Base-by-base conservation (phyloP, 176 grass and related monocot species). In the Elaeis guineensis region DNA sequence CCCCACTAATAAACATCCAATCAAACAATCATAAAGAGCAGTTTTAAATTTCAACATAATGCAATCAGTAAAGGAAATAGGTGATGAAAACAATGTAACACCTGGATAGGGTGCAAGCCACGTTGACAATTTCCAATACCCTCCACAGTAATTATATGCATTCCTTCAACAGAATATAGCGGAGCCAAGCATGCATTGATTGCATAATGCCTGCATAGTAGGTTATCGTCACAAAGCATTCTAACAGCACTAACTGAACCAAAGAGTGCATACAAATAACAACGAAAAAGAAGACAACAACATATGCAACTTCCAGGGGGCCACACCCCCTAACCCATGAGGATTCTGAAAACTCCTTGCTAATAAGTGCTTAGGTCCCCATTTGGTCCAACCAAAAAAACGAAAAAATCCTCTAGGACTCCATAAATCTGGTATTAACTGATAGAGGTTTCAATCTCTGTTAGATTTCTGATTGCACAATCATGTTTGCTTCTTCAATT, bases 71-170 rank as follows among this genome's bases (percentile, higher is more conserved):
- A 76, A 61, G 55, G 49, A 81, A 69, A 63, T 64, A 29, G 71
- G 22, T 39, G 65, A 19, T 48, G 39, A 71, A 32, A 65, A 71
- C 19, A 14, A 62, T 69, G 17, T 17, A 63, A 75, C 65, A 96
- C 92, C 86, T 96, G 92, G 63, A 96, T 75, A 52, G 92, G 92
- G 61, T 96, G 92, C 64, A 96, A 74, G 81, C 87, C 83, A 75
- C 35, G 74, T 44, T 63, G 77, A 4, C 64, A 72, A 84, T 96
- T 72, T 75, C 87, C 92, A 76, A 96, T 70, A 77, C 92, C 92
- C 73, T 96, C 92, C 21, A 96, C 81, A 66, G 92, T 96, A 51
- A 96, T 90, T 82, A 96, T 75, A 62, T 96, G 92, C 87, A 90
- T 96, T 80, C 92, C 92, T 71, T 96, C 92, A 54, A 96, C 59